Evolutionary conservation across 1,139 yeast species (phyloP), one percentile per base, ranked within the genome.

Genomic region (Debaryomycetaceae sp.): DNA sequence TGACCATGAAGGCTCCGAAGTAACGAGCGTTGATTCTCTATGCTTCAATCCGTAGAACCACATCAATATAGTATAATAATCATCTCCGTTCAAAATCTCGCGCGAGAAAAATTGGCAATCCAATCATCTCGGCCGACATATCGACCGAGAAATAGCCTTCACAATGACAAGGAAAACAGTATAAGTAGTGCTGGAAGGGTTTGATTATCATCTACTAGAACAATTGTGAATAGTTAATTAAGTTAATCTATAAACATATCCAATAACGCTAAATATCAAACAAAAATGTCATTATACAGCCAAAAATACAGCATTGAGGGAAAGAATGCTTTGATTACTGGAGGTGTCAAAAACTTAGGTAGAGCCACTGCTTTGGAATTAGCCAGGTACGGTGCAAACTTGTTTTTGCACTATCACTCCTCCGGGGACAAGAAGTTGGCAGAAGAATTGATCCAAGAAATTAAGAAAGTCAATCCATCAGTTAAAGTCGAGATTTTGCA

Each of bases 301-400:
- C 40, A 44, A 29, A 42, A 44, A 15, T 29, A 19, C 22, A 40
- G 42, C 26, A 55, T 59, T 19, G 58, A 62, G 44, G 83, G 81
- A 34, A 78, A 81, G 58, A 67, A 73, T 35, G 80, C 79, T 16
- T 46, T 82, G 36, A 73, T 82, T 51, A 71, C 86, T 11, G 87
- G 87, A 35, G 87, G 86, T 37, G 77, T 75, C 51, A 81, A 81
- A 63, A 81, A 81, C 58, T 68, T 82, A 43, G 87, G 87, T 36
- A 79, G 69, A 18, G 63, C 64, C 40, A 77, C 82, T 28, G 81
- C 82, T n/a, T 57, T 55, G 30, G 83, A 78, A 41, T 66, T 81
- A 35, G 86, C 85, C 7, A 64, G 63, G 41, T 61, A 63, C 24
- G 86, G 85, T n/a, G 67, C 76, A 33, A 71, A 79, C 52, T 56